A percentile compares a stretch with the other conserved stretches of the same genome.
Evolutionary conservation across 371 early-diverging fungal species (phyloP).

Genomic region (Smittium culicis): DNA sequence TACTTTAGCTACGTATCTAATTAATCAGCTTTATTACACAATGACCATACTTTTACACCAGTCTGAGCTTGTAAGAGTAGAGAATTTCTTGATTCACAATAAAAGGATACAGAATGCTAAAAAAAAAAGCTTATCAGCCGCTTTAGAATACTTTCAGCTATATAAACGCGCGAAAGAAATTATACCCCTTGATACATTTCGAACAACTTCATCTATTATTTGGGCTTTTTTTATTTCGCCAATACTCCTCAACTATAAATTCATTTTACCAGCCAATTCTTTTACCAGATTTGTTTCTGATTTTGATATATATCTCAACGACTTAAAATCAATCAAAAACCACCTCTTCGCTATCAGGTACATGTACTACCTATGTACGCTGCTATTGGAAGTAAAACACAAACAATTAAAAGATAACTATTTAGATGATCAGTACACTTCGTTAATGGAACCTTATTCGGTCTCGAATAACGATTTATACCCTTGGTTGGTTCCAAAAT

Average conservation of each 20-base stretch:
- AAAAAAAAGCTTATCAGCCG: neutral
- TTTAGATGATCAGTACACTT: neutral
- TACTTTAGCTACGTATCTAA: neutral
- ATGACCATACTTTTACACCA: neutral
- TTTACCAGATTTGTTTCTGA: neutral
- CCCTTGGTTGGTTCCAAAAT: neutral
- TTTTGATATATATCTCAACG: neutral
- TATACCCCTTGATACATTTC: neutral
- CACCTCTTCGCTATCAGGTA: neutral
- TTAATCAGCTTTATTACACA: neutral
- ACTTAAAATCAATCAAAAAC: neutral
- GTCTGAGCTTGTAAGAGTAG: neutral
- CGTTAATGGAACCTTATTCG: neutral
- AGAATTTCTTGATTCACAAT: neutral
- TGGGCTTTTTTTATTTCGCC: neutral
- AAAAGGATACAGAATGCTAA: neutral
- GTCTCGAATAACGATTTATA: neutral
- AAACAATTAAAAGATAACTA: neutral
- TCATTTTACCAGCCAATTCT: neutral
- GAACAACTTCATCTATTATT: neutral
- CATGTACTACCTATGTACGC: neutral
- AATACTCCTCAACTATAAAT: neutral
- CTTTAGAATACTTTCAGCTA: neutral
- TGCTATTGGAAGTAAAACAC: neutral
- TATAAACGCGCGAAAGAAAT: neutral